Evolutionary conservation across 805 yeast genomes (phyloP).

Genomic region (Torulaspora microellipsoides): DNA sequence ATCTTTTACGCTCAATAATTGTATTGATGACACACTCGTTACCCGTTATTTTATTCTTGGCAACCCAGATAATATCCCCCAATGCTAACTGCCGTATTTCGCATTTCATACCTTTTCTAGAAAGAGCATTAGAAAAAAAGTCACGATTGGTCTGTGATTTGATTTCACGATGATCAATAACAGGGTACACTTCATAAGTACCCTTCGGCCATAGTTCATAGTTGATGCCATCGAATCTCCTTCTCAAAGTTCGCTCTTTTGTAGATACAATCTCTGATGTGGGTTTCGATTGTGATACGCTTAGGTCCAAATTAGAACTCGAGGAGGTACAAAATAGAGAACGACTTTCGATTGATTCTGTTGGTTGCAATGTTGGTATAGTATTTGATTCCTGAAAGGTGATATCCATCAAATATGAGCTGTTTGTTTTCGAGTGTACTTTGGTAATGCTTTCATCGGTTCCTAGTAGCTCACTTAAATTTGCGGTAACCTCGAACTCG

Average conservation of each 20-base stretch:
- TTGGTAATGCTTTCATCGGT: background rate
- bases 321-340: slow-evolving; percentile 7
- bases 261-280: background rate
- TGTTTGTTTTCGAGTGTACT: background rate
- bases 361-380: slow-evolving; percentile 2
- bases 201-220: slow-evolving; percentile 56
- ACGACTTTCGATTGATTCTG: background rate
- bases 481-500: slow-evolving; percentile 19
- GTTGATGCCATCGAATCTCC: slow-evolving; percentile 22
- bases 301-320: background rate
- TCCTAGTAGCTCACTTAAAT: slow-evolving; percentile 18
- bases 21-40: slow-evolving; percentile 69
- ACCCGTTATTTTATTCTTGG: slow-evolving; percentile 53
- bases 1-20: slow-evolving; percentile 84
- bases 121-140: slow-evolving; percentile 57
- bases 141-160: slow-evolving; percentile 63
- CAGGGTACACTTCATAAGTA: slow-evolving; percentile 52
- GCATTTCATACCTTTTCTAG: slow-evolving; percentile 43
- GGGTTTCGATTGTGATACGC: background rate
- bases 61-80: slow-evolving; percentile 92
- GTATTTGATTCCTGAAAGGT: slow-evolving; percentile 12
- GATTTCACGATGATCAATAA: slow-evolving; percentile 81
- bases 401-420: slow-evolving; percentile 17
- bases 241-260: slow-evolving; percentile 13
- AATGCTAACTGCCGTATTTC: slow-evolving; percentile 60